Evolutionary conservation across 306 rosid genomes (phyloP), one percentile per base, ranked within the genome.

Genomic region (Dalbergia cultrata): DNA sequence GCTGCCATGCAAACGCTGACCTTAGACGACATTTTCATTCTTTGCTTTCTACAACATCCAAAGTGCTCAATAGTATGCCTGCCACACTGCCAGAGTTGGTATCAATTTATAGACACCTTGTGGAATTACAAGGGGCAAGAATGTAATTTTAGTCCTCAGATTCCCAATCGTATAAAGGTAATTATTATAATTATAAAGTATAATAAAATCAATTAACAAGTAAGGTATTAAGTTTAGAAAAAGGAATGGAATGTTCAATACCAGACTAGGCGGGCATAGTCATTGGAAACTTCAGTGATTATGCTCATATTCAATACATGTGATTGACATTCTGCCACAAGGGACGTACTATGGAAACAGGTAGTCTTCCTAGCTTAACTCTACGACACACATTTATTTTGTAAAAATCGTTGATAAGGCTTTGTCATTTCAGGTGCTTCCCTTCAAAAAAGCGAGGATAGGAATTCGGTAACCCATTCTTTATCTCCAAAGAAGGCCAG

Each of bases 91-190:
- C 13, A 52, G 35, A 41, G 61, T 53, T 66, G 16, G 35, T 52
- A 33, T 33, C 67, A 64, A 75, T 84, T 83, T 86, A 90, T 84
- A 88, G 60, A 37, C 56, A 53, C 31, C 4, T 59, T 41, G 47
- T 6, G 44, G 67, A 49, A 66, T 39, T 5, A 4, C 0, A 0
- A 75, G 86, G 81, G 85, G 81, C 80, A 72, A 1, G 60, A 66
- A 4, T 80, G 90, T 43, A 85, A 83, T 72, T 81, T 17, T 22
- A 52, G 52, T 6, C 54, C 52, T 70, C 44, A 21, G 56, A 59
- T 70, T 57, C 70, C 31, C n/a, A 66, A 18, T 57, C 67, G 57
- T 49, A 34, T n/a, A 71, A 49, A 21, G 44, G 18, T 56, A 5
- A 26, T 22, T 54, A 65, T 26, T 26, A 26, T 26, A 26, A 26